These are phyloP conservation scores for Mycosarcoma maydis DNA, from an alignment of 1,284 basidiomycete genomes.

Conservation along the genomic window DNA sequence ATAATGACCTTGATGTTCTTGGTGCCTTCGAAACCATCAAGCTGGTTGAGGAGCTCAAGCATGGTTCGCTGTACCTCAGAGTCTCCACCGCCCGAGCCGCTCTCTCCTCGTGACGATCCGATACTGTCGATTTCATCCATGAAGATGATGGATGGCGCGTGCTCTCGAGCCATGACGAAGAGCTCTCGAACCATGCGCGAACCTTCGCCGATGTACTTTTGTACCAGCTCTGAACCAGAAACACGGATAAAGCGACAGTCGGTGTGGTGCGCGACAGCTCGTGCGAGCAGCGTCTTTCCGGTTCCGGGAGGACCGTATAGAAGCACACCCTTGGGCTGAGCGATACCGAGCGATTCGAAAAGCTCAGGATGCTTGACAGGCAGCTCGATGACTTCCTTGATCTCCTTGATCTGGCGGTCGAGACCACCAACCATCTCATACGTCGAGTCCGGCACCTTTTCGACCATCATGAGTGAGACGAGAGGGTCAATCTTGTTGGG, in stretches of 20 bases:
- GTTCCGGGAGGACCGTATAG: constrained; percentile 66
- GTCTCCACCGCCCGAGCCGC: constrained; percentile 78
- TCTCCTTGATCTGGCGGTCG: constrained; percentile 98
- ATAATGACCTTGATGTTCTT: constrained; percentile 99
- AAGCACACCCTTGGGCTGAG: constrained; percentile 81
- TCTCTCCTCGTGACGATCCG: constrained; percentile 89
- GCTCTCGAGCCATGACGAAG: constrained; percentile 98
- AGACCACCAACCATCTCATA: constrained; percentile 99
- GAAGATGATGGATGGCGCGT: constrained; percentile 99
- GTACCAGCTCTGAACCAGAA: constrained; percentile 91
- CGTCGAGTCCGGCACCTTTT: constrained; percentile 98
- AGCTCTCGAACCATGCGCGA: constrained; percentile 82
- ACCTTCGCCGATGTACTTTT: constrained; percentile 99
- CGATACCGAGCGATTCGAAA: constrained; percentile 94
- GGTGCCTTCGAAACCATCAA: constrained; percentile 96
- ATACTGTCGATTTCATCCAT: constrained; percentile 99
- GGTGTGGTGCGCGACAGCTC: constrained; percentile 79
- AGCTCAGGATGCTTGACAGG: constrained; percentile 98
- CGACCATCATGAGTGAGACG: constrained; percentile 85
- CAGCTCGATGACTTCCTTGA: constrained; percentile 98
- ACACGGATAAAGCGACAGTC: constrained; percentile 98
- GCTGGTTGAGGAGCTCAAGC: constrained; percentile 94
- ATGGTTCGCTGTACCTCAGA: constrained; percentile 98
- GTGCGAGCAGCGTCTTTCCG: constrained; percentile 65
- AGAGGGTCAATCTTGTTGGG: constrained; percentile 67